Evolutionary conservation across 352 stramenopile species (phyloP).

Genomic region (Phytophthora constricta): DNA sequence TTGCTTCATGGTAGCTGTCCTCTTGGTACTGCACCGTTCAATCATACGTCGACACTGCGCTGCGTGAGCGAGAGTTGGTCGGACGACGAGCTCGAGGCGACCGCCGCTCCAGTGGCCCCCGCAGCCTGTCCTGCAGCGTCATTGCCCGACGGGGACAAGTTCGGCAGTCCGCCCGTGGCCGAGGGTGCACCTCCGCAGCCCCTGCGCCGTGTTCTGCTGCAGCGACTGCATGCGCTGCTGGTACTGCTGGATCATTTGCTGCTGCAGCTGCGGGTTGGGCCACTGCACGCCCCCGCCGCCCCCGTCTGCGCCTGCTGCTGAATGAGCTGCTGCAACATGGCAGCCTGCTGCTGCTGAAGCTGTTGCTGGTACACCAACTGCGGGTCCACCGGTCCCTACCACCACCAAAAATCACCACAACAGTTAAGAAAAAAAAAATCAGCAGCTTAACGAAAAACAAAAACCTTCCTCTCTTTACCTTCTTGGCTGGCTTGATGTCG

Average conservation of each 20-base stretch:
- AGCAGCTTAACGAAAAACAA: background rate
- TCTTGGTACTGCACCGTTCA: constrained; percentile 18
- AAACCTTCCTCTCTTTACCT: constrained; percentile 47
- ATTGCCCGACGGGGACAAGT: constrained; percentile 56
- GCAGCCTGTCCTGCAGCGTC: constrained; percentile 38
- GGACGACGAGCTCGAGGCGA: constrained; percentile 31
- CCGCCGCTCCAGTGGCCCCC: constrained; percentile 23
- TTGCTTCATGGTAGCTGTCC: constrained; percentile 4
- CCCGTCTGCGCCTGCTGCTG: constrained; percentile 81
- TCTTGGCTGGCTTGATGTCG: constrained; percentile 89
- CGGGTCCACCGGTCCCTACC: constrained; percentile 65
- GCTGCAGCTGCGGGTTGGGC: constrained; percentile 83
- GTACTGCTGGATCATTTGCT: constrained; percentile 92
- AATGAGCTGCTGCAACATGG: constrained; percentile 88
- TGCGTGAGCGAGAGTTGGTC: constrained; percentile 80
- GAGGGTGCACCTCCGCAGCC: constrained; percentile 12
- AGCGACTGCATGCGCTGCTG: constrained; percentile 82
- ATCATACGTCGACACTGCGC: constrained; percentile 81
- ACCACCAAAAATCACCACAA: constrained; percentile 3
- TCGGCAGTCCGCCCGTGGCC: constrained; percentile 40
- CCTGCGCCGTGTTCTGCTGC: constrained; percentile 43
- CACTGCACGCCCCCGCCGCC: constrained; percentile 59
- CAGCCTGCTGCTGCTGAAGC: constrained; percentile 86
- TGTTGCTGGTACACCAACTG: constrained; percentile 89
- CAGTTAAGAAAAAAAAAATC: constrained; percentile 6